Base-by-base conservation (phyloP, 306 rosid species). In the Sechiopsis laciniata region DNA sequence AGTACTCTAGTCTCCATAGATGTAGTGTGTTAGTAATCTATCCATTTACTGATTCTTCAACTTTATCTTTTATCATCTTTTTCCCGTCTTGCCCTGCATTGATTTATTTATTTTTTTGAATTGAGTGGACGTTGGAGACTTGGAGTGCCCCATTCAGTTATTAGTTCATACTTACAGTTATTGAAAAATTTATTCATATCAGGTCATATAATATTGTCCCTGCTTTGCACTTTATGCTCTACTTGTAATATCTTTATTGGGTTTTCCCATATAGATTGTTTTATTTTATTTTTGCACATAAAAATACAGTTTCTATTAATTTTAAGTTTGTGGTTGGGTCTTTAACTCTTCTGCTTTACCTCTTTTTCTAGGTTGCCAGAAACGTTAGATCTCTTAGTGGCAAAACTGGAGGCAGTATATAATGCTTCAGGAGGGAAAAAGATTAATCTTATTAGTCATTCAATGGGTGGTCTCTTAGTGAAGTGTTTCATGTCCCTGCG, bases 401-500 rank as follows among this genome's bases (percentile, higher is more conserved):
- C 80, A 57, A 88, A 84, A 81, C 80, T 94, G 71, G 96, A 89
- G 83, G 82, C 76, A 16, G 83, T 83, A 29, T 91, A 87, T 78
- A 76, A 78, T 35, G 96, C 99, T 74, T 80, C 99, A 7, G 99
- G 99, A 81, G 92, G 88, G 79, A 91, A 88, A 78, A 91, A 91
- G 97, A 88, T 94, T 57, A 89, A 75, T 77, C 64, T 94, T 79
- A 89, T 94, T 77, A 94, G 83, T 83, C 99, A 94, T 80, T 94
- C 99, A 55, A 91, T 94, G 99, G 99, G 97, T 3, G 99, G 99
- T 37, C 89, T 94, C 75, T 81, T 94, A 74, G 97, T 94, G 85
- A 94, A 94, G 84, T 94, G 97, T 83, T 94, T 94, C 84, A 89
- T 91, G 99, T 8, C 70, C 87, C 83, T 94, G 84, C 95, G 79